phyloP scores from a whole-genome alignment of 2,329 filamentous ascomycete species.

The Penicillium italicum region DNA sequence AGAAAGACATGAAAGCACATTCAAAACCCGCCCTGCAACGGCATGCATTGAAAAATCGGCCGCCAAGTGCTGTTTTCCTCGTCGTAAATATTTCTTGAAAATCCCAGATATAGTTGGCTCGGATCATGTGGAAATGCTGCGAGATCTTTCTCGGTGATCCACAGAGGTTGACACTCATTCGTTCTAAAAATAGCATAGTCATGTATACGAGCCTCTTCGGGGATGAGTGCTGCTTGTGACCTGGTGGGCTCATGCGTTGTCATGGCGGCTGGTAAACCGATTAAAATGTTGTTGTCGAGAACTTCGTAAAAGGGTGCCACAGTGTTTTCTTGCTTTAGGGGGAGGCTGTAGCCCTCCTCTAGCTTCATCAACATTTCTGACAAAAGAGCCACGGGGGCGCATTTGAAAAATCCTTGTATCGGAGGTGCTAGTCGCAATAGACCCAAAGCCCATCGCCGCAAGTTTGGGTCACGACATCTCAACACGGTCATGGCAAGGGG shows the following conservation, averaged over 20 bases:
- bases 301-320: too few species aligned
- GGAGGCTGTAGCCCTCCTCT: conserved; percentile 14
- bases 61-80: not conserved
- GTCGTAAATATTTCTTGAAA: not conserved
- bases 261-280: too few species aligned
- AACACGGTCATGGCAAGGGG: conserved; percentile 22
- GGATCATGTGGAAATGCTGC: not conserved
- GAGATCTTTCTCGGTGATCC: not conserved
- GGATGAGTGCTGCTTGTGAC: conserved; percentile 3
- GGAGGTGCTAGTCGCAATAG: conserved; percentile 20
- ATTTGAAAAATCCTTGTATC: conserved; percentile 27
- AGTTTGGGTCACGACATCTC: conserved; percentile 23
- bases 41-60: not conserved
- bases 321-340: not conserved
- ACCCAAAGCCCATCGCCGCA: conserved; percentile 23
- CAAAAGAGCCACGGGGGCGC: conserved; percentile 16
- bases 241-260: not conserved
- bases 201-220: conserved; percentile 25
- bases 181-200: conserved; percentile 22
- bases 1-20: not conserved
- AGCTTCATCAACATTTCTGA: conserved; percentile 19
- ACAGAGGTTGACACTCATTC: not conserved
- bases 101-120: not conserved
- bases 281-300: not conserved
- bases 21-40: not conserved